These are phyloP conservation scores for Phytopythium helicoides DNA, from an alignment of 352 stramenopile genomes.

Conservation along the genomic window DNA sequence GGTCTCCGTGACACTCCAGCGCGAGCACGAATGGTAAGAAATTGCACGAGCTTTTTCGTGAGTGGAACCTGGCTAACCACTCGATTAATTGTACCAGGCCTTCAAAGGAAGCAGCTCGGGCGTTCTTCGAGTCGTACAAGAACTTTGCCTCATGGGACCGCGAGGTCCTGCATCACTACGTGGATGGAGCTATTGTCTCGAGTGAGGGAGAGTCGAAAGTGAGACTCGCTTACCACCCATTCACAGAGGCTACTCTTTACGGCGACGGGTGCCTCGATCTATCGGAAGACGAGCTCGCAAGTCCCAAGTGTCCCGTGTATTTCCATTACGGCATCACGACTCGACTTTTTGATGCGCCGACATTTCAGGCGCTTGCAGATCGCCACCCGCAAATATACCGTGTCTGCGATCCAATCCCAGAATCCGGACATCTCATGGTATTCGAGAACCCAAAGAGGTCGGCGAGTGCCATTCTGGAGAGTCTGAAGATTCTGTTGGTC, in stretches of 20 bases:
- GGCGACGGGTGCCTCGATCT: conserved; percentile 12
- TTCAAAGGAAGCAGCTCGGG: conserved; percentile 15
- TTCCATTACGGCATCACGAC: conserved; percentile 31
- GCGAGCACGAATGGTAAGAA: conserved; percentile 31
- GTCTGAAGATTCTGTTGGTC: conserved; percentile 9
- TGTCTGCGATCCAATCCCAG: conserved; percentile 12
- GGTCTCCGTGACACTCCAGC: conserved; percentile 24
- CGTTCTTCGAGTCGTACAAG: conserved; percentile 25
- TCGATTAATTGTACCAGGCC: conserved; percentile 12
- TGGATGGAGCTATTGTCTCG: conserved; percentile 37
- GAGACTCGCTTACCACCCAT: conserved; percentile 30
- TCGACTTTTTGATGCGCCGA: conserved; percentile 15
- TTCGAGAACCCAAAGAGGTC: conserved; percentile 36
- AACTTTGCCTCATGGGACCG: conserved; percentile 44
- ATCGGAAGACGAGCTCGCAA: conserved; percentile 21
- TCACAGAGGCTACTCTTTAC: conserved; percentile 38
- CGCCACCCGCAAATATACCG: conserved; percentile 22
- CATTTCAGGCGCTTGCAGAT: conserved; percentile 9
- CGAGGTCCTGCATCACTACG: conserved; percentile 24
- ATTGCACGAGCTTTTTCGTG: too few relatives aligned
- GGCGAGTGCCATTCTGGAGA: conserved; percentile 20
- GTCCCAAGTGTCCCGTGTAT: conserved; percentile 19
- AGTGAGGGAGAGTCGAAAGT: conserved; percentile 11
- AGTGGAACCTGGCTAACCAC: too few relatives aligned
- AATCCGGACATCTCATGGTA: conserved; percentile 39